A percentile compares a stretch with the other conserved stretches of the same genome.
These are phyloP conservation scores for Boeremia lycopersici DNA, from an alignment of 2,329 filamentous ascomycete genomes.

Conservation along the genomic window DNA sequence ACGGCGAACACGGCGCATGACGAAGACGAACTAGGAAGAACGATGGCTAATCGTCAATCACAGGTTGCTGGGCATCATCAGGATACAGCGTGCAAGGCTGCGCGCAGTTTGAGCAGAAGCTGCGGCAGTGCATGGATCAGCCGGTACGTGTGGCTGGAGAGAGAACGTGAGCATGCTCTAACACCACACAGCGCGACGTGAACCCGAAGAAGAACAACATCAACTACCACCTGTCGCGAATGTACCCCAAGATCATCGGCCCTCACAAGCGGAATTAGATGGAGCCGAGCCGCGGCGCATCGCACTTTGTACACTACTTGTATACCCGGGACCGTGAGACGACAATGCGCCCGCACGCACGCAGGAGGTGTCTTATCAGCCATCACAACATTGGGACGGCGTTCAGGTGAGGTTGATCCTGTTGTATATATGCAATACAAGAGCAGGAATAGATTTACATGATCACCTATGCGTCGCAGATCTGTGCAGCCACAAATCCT, in stretches of 20 bases:
- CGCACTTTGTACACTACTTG: constrained; percentile 33
- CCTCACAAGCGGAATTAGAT: constrained; percentile 68
- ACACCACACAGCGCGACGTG: constrained; percentile 58
- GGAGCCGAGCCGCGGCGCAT: not conserved
- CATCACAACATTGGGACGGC: constrained; percentile 25
- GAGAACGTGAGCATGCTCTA: not conserved
- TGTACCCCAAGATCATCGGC: constrained; percentile 75
- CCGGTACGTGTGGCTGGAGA: constrained; percentile 60
- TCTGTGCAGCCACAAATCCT: constrained; percentile 3
- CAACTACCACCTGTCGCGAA: constrained; percentile 87
- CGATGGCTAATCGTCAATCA: constrained; percentile 25
- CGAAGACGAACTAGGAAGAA: not conserved
- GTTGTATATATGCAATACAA: constrained; percentile 23
- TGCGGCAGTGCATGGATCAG: constrained; percentile 78
- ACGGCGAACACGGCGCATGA: not conserved
- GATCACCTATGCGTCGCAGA: constrained; percentile 5
- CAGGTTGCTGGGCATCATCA: constrained; percentile 84
- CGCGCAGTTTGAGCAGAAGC: constrained; percentile 63
- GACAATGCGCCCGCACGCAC: constrained; percentile 19
- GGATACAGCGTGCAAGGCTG: constrained; percentile 71
- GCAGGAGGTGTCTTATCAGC: constrained; percentile 26
- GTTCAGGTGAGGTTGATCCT: constrained; percentile 18
- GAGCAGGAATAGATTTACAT: constrained; percentile 8
- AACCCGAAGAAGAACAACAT: constrained; percentile 74
- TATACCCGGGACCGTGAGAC: constrained; percentile 25